These are phyloP conservation scores for Polyporus arcularius DNA, from an alignment of 768 basidiomycete genomes.

Conservation along the genomic window DNA sequence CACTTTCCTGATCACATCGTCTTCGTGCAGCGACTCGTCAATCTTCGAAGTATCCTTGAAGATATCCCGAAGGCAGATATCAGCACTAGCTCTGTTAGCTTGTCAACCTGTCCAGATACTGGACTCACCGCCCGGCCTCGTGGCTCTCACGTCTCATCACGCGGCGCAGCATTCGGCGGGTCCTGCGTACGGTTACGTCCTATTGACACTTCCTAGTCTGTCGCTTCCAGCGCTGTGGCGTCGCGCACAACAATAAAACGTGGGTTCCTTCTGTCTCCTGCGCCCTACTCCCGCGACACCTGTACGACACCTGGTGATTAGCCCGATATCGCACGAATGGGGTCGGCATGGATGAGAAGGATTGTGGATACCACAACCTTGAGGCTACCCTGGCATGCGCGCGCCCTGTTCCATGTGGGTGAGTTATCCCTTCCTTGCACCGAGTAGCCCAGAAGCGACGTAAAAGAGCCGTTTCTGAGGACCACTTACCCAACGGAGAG, in stretches of 20 bases:
- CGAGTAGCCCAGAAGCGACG: too few relatives aligned
- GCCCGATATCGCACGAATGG: too few relatives aligned
- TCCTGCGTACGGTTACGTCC: constrained; percentile 4
- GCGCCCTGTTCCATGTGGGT: too few relatives aligned
- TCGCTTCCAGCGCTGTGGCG: neutral
- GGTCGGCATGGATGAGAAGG: too few relatives aligned
- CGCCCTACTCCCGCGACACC: neutral
- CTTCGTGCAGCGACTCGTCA: neutral
- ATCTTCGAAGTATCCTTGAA: neutral
- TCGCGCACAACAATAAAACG: neutral
- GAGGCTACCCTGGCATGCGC: too few relatives aligned
- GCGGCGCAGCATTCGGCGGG: neutral
- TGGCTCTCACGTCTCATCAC: constrained; percentile 3
- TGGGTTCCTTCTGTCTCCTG: neutral
- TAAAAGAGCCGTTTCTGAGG: too few relatives aligned
- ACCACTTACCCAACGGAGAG: too few relatives aligned
- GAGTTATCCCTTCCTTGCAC: too few relatives aligned
- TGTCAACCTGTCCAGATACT: neutral
- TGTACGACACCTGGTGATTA: too few relatives aligned
- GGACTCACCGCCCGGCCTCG: neutral
- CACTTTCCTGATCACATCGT: neutral
- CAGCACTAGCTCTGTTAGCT: neutral
- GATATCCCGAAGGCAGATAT: neutral
- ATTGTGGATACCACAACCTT: too few relatives aligned
- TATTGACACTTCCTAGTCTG: neutral